Evolutionary conservation across 345 rosid species (phyloP).

Genomic region (Rhizophora mangle): DNA sequence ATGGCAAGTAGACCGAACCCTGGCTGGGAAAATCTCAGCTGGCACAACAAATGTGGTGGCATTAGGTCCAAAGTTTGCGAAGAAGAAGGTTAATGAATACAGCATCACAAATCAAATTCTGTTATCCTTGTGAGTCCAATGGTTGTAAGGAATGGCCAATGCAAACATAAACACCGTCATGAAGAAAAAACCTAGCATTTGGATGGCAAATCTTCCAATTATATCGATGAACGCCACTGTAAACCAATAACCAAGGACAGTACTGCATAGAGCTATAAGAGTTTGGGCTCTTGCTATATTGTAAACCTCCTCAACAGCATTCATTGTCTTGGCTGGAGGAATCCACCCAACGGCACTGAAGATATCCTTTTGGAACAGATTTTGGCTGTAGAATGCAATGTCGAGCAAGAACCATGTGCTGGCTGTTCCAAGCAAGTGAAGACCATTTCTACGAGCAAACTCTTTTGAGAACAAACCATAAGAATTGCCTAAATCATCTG

Average conservation of each 20-base stretch:
- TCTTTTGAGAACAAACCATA: slow-evolving; percentile 52
- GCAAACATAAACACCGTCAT: slow-evolving; percentile 78
- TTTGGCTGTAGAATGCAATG: slow-evolving; percentile 68
- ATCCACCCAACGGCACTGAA: slow-evolving; percentile 13
- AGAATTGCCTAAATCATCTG: slow-evolving; percentile 12
- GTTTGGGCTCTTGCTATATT: slow-evolving; percentile 68
- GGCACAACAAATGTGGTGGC: slow-evolving; percentile 61
- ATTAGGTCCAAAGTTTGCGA: slow-evolving; percentile 76
- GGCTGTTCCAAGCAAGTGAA: slow-evolving; percentile 64
- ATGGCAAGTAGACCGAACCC: not conserved
- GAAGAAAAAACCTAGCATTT: slow-evolving; percentile 70
- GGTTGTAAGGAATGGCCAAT: slow-evolving; percentile 64
- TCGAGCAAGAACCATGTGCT: slow-evolving; percentile 75
- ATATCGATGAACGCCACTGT: slow-evolving; percentile 54
- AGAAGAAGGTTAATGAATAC: slow-evolving; percentile 73
- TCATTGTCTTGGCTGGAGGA: slow-evolving; percentile 8
- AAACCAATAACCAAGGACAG: slow-evolving; percentile 54
- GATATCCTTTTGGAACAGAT: slow-evolving; percentile 20
- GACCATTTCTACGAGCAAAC: slow-evolving; percentile 49
- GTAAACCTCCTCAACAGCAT: slow-evolving; percentile 47
- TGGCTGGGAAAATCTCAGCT: slow-evolving; percentile 4
- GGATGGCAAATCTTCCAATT: slow-evolving; percentile 67
- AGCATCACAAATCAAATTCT: slow-evolving; percentile 53
- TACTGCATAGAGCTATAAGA: slow-evolving; percentile 56
- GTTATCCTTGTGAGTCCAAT: slow-evolving; percentile 65